A percentile compares a stretch with the other conserved stretches of the same genome.
These are phyloP conservation scores for Stromatinia cepivora DNA, from an alignment of 2,329 filamentous ascomycete genomes.

Conservation along the genomic window DNA sequence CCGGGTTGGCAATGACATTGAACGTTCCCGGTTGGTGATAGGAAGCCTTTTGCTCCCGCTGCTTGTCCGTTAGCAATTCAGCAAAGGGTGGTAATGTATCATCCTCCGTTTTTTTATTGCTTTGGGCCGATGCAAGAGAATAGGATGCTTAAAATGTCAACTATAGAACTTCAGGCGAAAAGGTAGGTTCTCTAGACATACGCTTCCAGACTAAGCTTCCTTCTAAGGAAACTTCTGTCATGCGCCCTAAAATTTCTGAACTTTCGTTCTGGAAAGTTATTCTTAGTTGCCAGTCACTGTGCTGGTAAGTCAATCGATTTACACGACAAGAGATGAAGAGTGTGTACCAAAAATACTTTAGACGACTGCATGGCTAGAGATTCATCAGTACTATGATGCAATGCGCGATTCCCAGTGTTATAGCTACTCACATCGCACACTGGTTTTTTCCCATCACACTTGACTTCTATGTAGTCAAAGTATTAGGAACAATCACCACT, in stretches of 20 bases:
- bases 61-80: constrained; percentile 55
- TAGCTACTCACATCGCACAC: constrained; percentile 1
- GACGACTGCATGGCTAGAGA: constrained; percentile 9
- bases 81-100: constrained; percentile 57
- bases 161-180: neutral
- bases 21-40: constrained; percentile 53
- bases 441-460: constrained; percentile 15
- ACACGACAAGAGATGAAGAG: neutral
- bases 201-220: constrained; percentile 58
- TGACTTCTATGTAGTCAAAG: constrained; percentile 10
- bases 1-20: constrained; percentile 54
- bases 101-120: constrained; percentile 29
- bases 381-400: neutral
- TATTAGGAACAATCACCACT: neutral
- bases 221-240: constrained; percentile 51
- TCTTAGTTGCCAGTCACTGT: constrained; percentile 55
- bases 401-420: neutral
- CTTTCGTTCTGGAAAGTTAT: constrained; percentile 57
- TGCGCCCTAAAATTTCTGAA: constrained; percentile 51
- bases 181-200: constrained; percentile 41
- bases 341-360: constrained; percentile 1
- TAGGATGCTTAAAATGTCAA: constrained; percentile 8
- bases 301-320: neutral
- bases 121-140: neutral
- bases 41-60: constrained; percentile 57